A percentile compares a stretch with the other conserved stretches of the same genome.
These are phyloP conservation scores for Closterium sp. DNA, from an alignment of 139 green algal species.

Conservation along the genomic window DNA sequence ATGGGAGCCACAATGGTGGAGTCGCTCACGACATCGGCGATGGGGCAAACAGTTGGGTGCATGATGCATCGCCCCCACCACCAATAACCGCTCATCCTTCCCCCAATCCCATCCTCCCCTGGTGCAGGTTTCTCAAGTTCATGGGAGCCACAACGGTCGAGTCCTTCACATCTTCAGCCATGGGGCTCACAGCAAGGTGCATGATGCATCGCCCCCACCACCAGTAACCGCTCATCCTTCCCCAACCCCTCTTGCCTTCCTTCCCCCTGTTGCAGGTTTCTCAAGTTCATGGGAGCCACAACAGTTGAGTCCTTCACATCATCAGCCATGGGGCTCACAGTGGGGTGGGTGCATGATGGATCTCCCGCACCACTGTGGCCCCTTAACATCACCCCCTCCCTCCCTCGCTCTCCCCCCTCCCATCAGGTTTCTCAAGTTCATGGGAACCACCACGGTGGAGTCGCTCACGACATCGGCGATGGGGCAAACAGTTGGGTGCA, in stretches of 20 bases:
- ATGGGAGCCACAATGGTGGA: constrained; percentile 79
- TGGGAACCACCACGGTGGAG: constrained; percentile 80
- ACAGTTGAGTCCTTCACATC: constrained; percentile 76
- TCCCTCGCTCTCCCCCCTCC: background rate
- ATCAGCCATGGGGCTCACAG: constrained; percentile 75
- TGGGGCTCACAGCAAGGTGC: constrained; percentile 83
- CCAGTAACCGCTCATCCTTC: too few relatives aligned
- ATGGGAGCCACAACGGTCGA: constrained; percentile 80
- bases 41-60: constrained; percentile 79
- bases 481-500: constrained; percentile 78
- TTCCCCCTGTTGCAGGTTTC: constrained; percentile 46
- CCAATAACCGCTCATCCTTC: background rate
- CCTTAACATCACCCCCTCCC: background rate
- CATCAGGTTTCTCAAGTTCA: constrained; percentile 62
- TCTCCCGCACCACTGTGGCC: constrained; percentile 67
- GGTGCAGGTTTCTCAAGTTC: constrained; percentile 62
- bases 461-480: constrained; percentile 69
- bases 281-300: constrained; percentile 76
- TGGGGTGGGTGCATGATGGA: constrained; percentile 66
- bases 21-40: constrained; percentile 77
- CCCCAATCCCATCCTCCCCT: background rate
- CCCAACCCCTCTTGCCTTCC: too few relatives aligned
- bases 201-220: constrained; percentile 69
- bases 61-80: too few relatives aligned
- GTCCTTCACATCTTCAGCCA: constrained; percentile 66